Evolutionary conservation across 2,329 filamentous ascomycete genomes (phyloP).

Genomic region (Microcyclosporella mali): DNA sequence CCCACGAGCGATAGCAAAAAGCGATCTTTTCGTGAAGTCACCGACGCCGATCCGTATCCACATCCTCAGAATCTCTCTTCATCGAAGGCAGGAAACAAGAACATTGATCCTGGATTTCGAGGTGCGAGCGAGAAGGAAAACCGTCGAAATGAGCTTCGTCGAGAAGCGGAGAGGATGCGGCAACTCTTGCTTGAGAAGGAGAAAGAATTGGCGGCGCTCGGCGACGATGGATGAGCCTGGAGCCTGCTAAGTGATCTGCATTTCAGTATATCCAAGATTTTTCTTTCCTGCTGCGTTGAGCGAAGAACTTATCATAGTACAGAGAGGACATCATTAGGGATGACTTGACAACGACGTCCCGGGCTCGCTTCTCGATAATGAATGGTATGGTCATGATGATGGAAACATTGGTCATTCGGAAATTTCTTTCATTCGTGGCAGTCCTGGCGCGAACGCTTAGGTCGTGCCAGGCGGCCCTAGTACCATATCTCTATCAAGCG

Average conservation of each 20-base stretch:
- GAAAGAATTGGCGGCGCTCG: constrained; percentile 55
- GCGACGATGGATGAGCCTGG: constrained; percentile 10
- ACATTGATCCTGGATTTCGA: constrained; percentile 29
- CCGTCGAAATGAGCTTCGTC: constrained; percentile 58
- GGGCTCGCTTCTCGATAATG: not conserved
- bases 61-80: constrained; percentile 19
- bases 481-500: constrained; percentile 61
- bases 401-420: too few species aligned
- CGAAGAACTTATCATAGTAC: too few species aligned
- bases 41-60: constrained; percentile 14
- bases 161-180: constrained; percentile 71
- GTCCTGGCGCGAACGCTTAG: not conserved
- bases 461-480: constrained; percentile 11
- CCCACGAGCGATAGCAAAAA: constrained; percentile 43
- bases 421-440: too few species aligned
- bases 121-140: constrained; percentile 46
- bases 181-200: constrained; percentile 68
- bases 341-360: constrained; percentile 14
- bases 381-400: too few species aligned
- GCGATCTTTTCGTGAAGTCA: constrained; percentile 49
- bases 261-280: too few species aligned
- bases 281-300: too few species aligned
- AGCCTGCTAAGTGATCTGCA: too few species aligned
- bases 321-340: not conserved
- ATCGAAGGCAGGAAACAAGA: constrained; percentile 17